Percentiles rank a stretch among this genome's conserved stretches.
Evolutionary conservation across 768 basidiomycete genomes (phyloP).

Genomic region (Multifurca ochricompacta): DNA sequence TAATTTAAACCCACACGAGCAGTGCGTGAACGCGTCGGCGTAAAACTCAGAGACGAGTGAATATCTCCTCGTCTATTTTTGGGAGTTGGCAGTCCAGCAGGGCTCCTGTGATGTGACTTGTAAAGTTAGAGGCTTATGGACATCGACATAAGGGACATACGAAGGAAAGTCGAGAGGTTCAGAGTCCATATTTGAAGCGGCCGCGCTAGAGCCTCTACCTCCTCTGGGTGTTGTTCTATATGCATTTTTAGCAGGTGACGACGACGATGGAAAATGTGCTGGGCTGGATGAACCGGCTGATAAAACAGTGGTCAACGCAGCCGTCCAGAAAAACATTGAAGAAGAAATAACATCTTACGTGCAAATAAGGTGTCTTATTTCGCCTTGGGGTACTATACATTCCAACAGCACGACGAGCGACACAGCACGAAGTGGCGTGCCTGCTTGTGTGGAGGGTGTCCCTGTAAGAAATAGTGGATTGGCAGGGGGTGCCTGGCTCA

Average conservation of each 20-base stretch:
- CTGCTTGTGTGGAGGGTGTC: slow-evolving; percentile 17
- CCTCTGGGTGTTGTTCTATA: background rate
- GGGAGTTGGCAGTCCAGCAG: slow-evolving; percentile 47
- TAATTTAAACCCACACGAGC: slow-evolving; percentile 31
- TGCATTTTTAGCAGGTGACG: slow-evolving; percentile 25
- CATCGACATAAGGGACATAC: slow-evolving; percentile 38
- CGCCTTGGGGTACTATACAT: slow-evolving; percentile 19
- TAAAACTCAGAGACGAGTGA: slow-evolving; percentile 66
- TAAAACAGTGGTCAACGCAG: background rate
- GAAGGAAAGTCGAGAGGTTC: slow-evolving; percentile 68
- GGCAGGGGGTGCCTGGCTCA: slow-evolving; percentile 22
- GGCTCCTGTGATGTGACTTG: slow-evolving; percentile 36
- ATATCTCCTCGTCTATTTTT: slow-evolving; percentile 83
- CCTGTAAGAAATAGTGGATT: slow-evolving; percentile 18
- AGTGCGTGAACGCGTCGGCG: slow-evolving; percentile 37
- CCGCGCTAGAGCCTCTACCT: slow-evolving; percentile 17
- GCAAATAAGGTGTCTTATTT: slow-evolving; percentile 18
- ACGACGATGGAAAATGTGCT: slow-evolving; percentile 31
- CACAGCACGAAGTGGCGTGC: slow-evolving; percentile 15
- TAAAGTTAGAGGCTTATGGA: background rate
- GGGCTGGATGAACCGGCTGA: slow-evolving; percentile 20
- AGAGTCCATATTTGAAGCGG: slow-evolving; percentile 31
- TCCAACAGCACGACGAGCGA: slow-evolving; percentile 19
- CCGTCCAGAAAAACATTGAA: background rate
- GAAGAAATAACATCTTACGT: slow-evolving; percentile 5